Evolutionary conservation across 2,329 filamentous ascomycete genomes (phyloP).

Genomic region (Alternaria consortialis): DNA sequence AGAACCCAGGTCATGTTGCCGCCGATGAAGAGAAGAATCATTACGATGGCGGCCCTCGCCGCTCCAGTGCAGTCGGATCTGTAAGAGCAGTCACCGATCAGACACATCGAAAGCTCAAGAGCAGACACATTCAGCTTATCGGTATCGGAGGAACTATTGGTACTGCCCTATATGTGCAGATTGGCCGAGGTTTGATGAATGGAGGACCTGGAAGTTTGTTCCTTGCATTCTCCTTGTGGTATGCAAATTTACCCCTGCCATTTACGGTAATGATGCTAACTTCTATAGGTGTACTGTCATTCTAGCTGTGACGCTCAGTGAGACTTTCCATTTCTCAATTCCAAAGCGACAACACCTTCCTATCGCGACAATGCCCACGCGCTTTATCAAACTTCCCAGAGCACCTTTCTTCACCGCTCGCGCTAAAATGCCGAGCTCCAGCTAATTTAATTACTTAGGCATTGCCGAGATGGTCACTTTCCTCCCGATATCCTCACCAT

Average conservation of each 20-base stretch:
- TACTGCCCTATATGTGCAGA: conserved; percentile 59
- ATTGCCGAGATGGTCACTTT: conserved; percentile 82
- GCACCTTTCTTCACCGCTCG: conserved; percentile 3
- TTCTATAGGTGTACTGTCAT: conserved; percentile 54
- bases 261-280: conserved; percentile 1
- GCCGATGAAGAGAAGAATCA: conserved; percentile 42
- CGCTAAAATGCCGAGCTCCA: conserved; percentile 13
- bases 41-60: conserved; percentile 34
- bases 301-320: conserved; percentile 53
- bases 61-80: conserved; percentile 35
- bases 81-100: conserved; percentile 46
- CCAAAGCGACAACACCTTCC: conserved; percentile 31
- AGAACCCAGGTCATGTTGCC: conserved; percentile 19
- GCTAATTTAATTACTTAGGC: conserved; percentile 42
- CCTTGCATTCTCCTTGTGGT: conserved; percentile 58
- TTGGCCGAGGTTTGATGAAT: conserved; percentile 57
- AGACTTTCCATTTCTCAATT: conserved; percentile 28
- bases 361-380: conserved; percentile 33
- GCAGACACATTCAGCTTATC: conserved; percentile 59
- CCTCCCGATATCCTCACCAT: conserved; percentile 78
- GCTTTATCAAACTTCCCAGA: conserved; percentile 21
- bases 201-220: conserved; percentile 59
- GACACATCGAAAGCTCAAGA: conserved; percentile 57
- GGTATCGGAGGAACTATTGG: conserved; percentile 59
- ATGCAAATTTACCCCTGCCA: conserved; percentile 17